Percentiles rank a stretch among this genome's conserved stretches.
phyloP scores from a whole-genome alignment of 352 stramenopile genomes.

The Phytophthora foliorum region DNA sequence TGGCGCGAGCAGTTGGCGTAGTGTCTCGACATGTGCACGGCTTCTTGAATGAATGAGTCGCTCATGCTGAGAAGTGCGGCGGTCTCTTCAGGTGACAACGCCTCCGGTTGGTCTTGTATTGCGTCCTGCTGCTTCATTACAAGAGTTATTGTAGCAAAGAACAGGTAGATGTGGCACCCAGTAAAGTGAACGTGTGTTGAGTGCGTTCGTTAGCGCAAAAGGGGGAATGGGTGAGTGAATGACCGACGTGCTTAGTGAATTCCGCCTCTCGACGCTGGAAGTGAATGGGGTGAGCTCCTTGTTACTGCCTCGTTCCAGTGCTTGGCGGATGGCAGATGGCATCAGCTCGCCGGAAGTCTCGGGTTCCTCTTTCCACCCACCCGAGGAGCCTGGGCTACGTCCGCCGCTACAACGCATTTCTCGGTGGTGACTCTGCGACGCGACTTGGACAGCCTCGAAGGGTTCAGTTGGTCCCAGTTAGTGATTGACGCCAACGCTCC shows the following conservation, averaged over 20 bases:
- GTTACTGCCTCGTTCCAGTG: slow-evolving; percentile 32
- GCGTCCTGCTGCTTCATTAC: slow-evolving; percentile 26
- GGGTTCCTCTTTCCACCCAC: slow-evolving; percentile 16
- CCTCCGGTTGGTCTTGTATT: background rate
- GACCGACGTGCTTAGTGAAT: slow-evolving; percentile 1
- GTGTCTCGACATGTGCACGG: slow-evolving; percentile 48
- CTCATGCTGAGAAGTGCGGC: slow-evolving; percentile 40
- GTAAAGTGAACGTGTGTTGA: too few relatives aligned
- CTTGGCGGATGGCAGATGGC: slow-evolving; percentile 34
- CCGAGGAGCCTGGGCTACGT: slow-evolving; percentile 8
- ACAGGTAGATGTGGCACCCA: too few relatives aligned
- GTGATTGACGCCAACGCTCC: slow-evolving; percentile 27
- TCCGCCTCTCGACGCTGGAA: slow-evolving; percentile 11
- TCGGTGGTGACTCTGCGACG: slow-evolving; percentile 10
- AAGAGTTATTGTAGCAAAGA: background rate
- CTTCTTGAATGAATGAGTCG: slow-evolving; percentile 45
- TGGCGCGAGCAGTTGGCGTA: slow-evolving; percentile 32
- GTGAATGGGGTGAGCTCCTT: slow-evolving; percentile 18
- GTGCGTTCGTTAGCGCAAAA: slow-evolving; percentile 18
- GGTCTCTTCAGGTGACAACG: slow-evolving; percentile 35
- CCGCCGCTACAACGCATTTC: background rate
- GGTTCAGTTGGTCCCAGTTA: slow-evolving; percentile 32
- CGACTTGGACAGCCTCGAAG: slow-evolving; percentile 26
- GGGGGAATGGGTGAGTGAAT: slow-evolving; percentile 7
- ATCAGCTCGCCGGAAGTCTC: background rate